These are phyloP conservation scores for Thyridium curvatum DNA, from an alignment of 2,329 filamentous ascomycete species.

Conservation along the genomic window DNA sequence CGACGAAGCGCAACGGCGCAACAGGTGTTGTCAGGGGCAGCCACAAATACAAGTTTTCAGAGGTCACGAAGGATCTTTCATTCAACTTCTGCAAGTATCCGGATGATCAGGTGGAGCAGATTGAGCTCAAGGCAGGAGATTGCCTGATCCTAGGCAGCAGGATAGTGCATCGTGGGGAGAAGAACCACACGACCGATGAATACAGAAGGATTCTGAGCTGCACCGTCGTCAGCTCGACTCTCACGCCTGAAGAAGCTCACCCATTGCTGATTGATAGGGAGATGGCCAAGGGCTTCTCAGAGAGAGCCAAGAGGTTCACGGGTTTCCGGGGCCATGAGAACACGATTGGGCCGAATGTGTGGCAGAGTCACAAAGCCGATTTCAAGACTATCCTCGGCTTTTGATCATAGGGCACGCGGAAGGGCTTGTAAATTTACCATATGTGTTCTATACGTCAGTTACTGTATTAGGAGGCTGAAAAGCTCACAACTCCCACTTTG, in stretches of 20 bases:
- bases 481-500: too few relatives aligned
- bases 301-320: too few relatives aligned
- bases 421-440: too few relatives aligned
- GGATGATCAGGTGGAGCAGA: conserved; percentile 7
- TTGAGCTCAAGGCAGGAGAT: conserved; percentile 7
- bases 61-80: neutral
- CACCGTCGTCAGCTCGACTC: conserved; percentile 5
- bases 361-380: too few relatives aligned
- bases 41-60: conserved; percentile 10
- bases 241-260: conserved; percentile 7
- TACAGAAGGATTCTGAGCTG: conserved; percentile 6
- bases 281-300: too few relatives aligned
- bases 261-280: neutral
- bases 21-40: conserved; percentile 14
- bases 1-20: conserved; percentile 10
- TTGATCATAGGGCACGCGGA: too few relatives aligned
- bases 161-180: conserved; percentile 7
- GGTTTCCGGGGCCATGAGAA: too few relatives aligned
- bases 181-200: conserved; percentile 6
- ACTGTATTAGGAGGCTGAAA: too few relatives aligned
- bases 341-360: too few relatives aligned
- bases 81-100: conserved; percentile 3
- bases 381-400: too few relatives aligned
- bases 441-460: too few relatives aligned
- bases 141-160: conserved; percentile 6